These are phyloP conservation scores for Delitschia confertaspora DNA, from an alignment of 495 filamentous ascomycete species.

Conservation along the genomic window DNA sequence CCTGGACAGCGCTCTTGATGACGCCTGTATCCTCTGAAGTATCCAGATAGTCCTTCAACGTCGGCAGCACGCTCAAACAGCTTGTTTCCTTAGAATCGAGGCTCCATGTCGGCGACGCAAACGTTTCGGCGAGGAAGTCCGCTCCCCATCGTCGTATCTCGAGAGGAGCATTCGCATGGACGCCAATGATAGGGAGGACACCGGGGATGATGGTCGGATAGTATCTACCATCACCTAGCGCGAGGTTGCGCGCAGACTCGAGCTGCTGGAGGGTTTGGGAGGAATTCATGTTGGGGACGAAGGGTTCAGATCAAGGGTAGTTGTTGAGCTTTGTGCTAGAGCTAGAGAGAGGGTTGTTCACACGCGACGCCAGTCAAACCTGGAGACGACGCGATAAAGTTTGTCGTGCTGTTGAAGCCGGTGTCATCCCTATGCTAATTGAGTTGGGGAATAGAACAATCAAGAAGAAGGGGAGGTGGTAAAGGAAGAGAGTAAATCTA, in stretches of 20 bases:
- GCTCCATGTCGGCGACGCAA: constrained; percentile 72
- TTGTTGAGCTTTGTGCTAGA: constrained; percentile 13
- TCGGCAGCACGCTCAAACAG: constrained; percentile 61
- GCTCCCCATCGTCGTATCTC: constrained; percentile 92
- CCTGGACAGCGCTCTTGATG: constrained; percentile 73
- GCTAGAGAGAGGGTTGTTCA: constrained; percentile 9
- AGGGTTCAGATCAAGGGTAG: constrained; percentile 9
- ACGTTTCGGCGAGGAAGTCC: constrained; percentile 92
- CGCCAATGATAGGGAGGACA: constrained; percentile 78
- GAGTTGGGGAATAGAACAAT: constrained; percentile 2
- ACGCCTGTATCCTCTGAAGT: constrained; percentile 58
- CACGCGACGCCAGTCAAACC: constrained; percentile 14
- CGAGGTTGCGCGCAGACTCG: constrained; percentile 75
- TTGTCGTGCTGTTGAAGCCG: not conserved
- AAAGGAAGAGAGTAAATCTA: not conserved
- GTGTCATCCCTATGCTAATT: constrained; percentile 8
- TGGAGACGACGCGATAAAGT: constrained; percentile 15
- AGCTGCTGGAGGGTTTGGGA: constrained; percentile 56
- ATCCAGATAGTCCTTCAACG: constrained; percentile 63
- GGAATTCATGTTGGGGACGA: constrained; percentile 17
- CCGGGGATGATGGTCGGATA: constrained; percentile 86
- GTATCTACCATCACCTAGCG: constrained; percentile 69
- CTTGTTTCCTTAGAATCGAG: constrained; percentile 67
- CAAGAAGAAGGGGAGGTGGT: not conserved
- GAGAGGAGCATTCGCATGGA: constrained; percentile 47